A percentile compares a stretch with the other conserved stretches of the same genome.
Conservation (phyloP, 345 rosid genomes). For the Rubroshorea leprosula region DNA sequence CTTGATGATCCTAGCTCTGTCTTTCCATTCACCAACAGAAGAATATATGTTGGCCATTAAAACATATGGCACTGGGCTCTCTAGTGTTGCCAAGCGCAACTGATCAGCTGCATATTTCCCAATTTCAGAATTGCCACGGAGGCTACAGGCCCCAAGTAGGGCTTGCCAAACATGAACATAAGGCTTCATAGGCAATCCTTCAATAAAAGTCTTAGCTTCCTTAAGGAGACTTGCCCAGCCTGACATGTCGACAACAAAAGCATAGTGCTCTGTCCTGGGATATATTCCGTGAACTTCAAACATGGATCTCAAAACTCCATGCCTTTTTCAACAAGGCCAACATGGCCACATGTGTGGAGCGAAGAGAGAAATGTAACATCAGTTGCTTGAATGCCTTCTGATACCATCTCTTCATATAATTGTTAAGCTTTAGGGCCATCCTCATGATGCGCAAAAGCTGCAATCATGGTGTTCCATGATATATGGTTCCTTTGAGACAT, state of each 20-base stretch:
- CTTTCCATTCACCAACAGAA: slow-evolving; percentile 64
- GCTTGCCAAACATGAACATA: slow-evolving; percentile 71
- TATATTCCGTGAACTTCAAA: slow-evolving; percentile 41
- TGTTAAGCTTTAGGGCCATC: slow-evolving; percentile 44
- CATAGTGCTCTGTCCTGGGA: slow-evolving; percentile 77
- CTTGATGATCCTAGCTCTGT: slow-evolving; percentile 61
- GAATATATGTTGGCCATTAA: slow-evolving; percentile 79
- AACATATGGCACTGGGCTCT: slow-evolving; percentile 56
- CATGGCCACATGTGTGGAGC: slow-evolving; percentile 94
- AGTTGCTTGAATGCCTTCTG: slow-evolving; percentile 57
- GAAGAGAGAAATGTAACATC: slow-evolving; percentile 79
- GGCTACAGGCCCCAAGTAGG: slow-evolving; percentile 78
- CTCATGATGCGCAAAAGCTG: slow-evolving; percentile 88
- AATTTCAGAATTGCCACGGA: slow-evolving; percentile 49
- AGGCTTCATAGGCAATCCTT: slow-evolving; percentile 40
- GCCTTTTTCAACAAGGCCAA: slow-evolving; percentile 64
- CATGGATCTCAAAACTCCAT: slow-evolving; percentile 68
- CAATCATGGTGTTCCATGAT: slow-evolving; percentile 91
- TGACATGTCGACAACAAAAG: slow-evolving; percentile 80
- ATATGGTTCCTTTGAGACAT: slow-evolving; percentile 57
- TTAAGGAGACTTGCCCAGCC: slow-evolving; percentile 71
- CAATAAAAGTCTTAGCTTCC: slow-evolving; percentile 62
- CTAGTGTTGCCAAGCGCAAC: slow-evolving; percentile 39
- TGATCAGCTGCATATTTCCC: slow-evolving; percentile 75
- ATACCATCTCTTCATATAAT: slow-evolving; percentile 62